A percentile compares a stretch with the other conserved stretches of the same genome.
These are phyloP conservation scores for Russula virescens DNA, from an alignment of 768 basidiomycete genomes.

Conservation along the genomic window DNA sequence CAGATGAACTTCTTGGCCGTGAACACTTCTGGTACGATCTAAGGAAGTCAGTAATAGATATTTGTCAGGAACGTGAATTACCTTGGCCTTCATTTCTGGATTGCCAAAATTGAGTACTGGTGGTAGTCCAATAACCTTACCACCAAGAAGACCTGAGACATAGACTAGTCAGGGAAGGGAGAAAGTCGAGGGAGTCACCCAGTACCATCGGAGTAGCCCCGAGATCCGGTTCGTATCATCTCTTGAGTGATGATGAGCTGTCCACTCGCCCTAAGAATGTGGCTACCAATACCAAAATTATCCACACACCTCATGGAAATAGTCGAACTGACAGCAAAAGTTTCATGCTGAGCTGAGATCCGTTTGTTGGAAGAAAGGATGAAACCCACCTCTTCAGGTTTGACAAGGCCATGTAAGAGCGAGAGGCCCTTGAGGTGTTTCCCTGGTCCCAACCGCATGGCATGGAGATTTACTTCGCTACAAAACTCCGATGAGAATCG, in stretches of 20 bases:
- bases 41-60: background rate
- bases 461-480: slow-evolving; percentile 69
- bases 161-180: slow-evolving; percentile 26
- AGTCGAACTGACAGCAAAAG: slow-evolving; percentile 54
- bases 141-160: slow-evolving; percentile 48
- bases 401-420: slow-evolving; percentile 68
- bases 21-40: slow-evolving; percentile 59
- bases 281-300: background rate
- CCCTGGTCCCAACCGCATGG: slow-evolving; percentile 93
- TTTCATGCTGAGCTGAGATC: background rate
- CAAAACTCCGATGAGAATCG: slow-evolving; percentile 20
- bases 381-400: slow-evolving; percentile 52
- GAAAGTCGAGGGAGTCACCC: slow-evolving; percentile 28
- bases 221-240: slow-evolving; percentile 48
- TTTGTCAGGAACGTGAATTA: background rate
- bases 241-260: slow-evolving; percentile 33
- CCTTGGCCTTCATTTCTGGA: slow-evolving; percentile 50
- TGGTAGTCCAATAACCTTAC: slow-evolving; percentile 78
- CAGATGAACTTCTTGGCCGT: slow-evolving; percentile 79
- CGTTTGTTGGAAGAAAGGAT: background rate
- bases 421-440: slow-evolving; percentile 77
- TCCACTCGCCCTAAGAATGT: background rate
- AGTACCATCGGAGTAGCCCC: slow-evolving; percentile 72
- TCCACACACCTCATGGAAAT: slow-evolving; percentile 69
- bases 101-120: slow-evolving; percentile 81